These are phyloP conservation scores for Lepidium didymum DNA, from an alignment of 345 rosid species.

Conservation along the genomic window DNA sequence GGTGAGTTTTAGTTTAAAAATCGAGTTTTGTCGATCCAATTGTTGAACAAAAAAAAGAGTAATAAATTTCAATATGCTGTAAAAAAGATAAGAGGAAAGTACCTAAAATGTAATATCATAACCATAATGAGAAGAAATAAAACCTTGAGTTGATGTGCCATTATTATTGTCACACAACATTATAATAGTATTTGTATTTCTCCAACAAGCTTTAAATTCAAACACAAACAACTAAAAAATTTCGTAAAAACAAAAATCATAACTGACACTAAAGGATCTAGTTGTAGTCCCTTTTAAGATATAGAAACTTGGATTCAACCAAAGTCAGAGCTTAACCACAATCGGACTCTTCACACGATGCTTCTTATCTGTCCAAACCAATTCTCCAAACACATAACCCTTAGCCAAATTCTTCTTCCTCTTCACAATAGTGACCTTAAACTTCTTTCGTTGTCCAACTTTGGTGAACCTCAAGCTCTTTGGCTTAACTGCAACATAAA, in stretches of 20 bases:
- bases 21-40: too few species aligned
- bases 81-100: too few species aligned
- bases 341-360: constrained; percentile 78
- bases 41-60: too few species aligned
- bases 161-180: constrained; percentile 11
- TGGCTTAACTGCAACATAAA: constrained; percentile 49
- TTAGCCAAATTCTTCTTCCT: constrained; percentile 1
- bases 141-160: not conserved
- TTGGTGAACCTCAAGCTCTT: constrained; percentile 37
- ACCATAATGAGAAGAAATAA: not conserved
- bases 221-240: not conserved
- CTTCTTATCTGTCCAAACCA: constrained; percentile 60
- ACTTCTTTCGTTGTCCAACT: constrained; percentile 53
- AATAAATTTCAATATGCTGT: too few species aligned
- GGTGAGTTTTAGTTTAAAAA: too few species aligned
- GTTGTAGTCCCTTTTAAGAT: not conserved
- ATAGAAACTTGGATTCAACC: not conserved
- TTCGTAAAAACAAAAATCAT: not conserved
- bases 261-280: not conserved
- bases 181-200: not conserved
- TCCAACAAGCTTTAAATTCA: not conserved
- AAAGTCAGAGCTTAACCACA: constrained; percentile 35
- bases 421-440: constrained; percentile 35
- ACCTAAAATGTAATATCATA: too few species aligned
- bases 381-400: constrained; percentile 49